These are phyloP conservation scores for Leccinum aurantiacum DNA, from an alignment of 768 basidiomycete species.

Conservation along the genomic window DNA sequence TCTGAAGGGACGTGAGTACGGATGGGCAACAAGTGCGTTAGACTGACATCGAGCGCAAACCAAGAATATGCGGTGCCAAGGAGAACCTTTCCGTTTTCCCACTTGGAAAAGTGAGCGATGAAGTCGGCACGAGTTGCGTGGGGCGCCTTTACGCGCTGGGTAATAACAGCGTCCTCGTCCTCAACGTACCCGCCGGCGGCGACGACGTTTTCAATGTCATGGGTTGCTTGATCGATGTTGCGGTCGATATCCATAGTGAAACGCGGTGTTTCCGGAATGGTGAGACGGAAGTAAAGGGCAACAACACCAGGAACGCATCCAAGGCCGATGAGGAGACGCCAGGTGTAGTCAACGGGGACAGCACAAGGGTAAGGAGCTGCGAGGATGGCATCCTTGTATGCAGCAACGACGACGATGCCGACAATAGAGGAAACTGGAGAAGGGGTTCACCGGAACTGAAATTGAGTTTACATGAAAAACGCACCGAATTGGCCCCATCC, in stretches of 20 bases:
- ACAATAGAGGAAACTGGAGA: conserved; percentile 61
- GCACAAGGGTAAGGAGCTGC: conserved; percentile 38
- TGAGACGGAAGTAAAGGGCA: conserved; percentile 90
- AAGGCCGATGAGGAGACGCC: conserved; percentile 87
- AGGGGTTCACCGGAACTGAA: neutral
- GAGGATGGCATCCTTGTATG: conserved; percentile 65
- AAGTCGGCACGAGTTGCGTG: conserved; percentile 73
- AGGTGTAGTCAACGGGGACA: conserved; percentile 67
- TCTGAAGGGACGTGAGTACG: conserved; percentile 38
- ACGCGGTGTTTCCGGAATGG: conserved; percentile 90
- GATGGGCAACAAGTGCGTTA: neutral
- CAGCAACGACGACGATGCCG: conserved; percentile 59
- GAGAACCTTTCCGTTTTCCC: conserved; percentile 78
- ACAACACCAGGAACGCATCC: conserved; percentile 79
- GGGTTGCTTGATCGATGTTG: conserved; percentile 71
- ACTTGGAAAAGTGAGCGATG: conserved; percentile 59
- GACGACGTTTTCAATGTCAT: conserved; percentile 73
- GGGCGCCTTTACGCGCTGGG: conserved; percentile 63
- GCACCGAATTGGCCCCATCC: conserved; percentile 84
- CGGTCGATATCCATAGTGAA: conserved; percentile 90
- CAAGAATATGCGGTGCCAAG: conserved; percentile 80
- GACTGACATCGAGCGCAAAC: conserved; percentile 81
- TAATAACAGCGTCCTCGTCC: conserved; percentile 50
- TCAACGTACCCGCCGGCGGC: conserved; percentile 44
- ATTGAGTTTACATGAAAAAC: conserved; percentile 17